Base-by-base conservation (phyloP, 2,329 filamentous ascomycete genomes). In the Graphilbum fragrans region DNA sequence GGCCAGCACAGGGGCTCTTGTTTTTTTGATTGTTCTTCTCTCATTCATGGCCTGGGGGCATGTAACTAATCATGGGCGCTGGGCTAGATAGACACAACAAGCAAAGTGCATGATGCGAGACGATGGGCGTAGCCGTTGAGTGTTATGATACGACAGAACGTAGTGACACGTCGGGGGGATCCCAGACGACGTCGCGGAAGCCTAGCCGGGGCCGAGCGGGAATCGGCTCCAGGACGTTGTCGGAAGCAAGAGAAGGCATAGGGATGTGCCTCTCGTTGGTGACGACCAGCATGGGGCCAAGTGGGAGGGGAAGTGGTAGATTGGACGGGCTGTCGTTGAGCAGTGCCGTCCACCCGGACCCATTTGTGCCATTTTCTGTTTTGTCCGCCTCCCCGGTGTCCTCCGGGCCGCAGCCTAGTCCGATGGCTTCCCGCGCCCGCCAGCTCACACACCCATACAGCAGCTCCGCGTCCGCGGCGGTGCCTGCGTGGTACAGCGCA, bases 401-500 rank as follows among this genome's bases (percentile, higher is more conserved):
- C 20, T 41, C 45, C 10, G 39, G 41, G 3, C 19, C 16, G 4
- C 2, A 20, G 22, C 16, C 33, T 4, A 61, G 37, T 5, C 60
- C 60, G 12, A 62, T 61, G 4, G 59, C 59, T 38, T 39, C 48
- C 11, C 53, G 52, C n/a, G 59, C 58, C n/a, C 55, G 50, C 49
- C 50, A 55, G 46, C 58, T 62, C 25, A 63, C 52, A 38, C 59
- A 61, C 5, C 53, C 54, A 33, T 62, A 82, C 37, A 86, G 57
- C 4, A 77, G 45, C 45, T 71, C 64, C 0, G 76, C 70, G 52
- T 81, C 77, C 16, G 58, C 53, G 44, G 66, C 67, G 2, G 75
- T 80, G 1, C 79, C 80, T 2, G 74, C 71, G 46, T 84, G 79
- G 52, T 85, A 85, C 4, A 85, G 53, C 0, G 77, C 79, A 1